Conservation (phyloP, 768 basidiomycete genomes). For the Panaeolus papilionaceus region DNA sequence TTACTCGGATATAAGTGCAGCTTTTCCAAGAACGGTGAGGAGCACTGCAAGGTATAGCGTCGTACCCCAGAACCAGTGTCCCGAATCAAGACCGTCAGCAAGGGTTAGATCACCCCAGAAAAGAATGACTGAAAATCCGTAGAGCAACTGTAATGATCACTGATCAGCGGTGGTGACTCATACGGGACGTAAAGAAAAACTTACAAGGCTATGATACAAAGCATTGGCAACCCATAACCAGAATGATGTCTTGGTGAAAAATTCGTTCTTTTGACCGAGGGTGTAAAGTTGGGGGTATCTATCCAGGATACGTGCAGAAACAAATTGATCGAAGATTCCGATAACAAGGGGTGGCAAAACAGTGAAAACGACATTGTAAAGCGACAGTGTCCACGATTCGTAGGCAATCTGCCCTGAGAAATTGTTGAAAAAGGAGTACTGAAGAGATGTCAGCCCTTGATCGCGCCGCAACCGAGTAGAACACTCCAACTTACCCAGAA, state of each 20-base stretch:
- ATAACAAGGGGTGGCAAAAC: conserved; percentile 96
- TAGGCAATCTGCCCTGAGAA: conserved; percentile 99
- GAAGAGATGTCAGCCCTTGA: conserved; percentile 8
- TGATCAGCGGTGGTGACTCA: conserved; percentile 16
- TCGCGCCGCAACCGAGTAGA: conserved; percentile 5
- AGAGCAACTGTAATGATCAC: conserved; percentile 66
- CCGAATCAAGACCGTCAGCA: conserved; percentile 79
- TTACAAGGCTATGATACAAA: conserved; percentile 85
- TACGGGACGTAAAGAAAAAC: conserved; percentile 32
- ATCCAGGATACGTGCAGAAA: conserved; percentile 94
- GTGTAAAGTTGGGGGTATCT: conserved; percentile 96
- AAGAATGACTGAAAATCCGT: conserved; percentile 84
- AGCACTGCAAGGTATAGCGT: conserved; percentile 93
- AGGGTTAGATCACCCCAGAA: conserved; percentile 95
- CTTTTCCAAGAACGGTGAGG: conserved; percentile 95
- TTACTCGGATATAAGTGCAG: conserved; percentile 96
- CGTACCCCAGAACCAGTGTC: conserved; percentile 99
- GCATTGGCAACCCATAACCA: conserved; percentile 94
- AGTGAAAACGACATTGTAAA: conserved; percentile 97
- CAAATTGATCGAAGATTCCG: conserved; percentile 98
- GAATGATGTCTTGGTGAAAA: conserved; percentile 90
- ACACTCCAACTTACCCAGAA: conserved; percentile 77
- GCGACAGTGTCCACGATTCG: conserved; percentile 97
- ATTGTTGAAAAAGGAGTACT: conserved; percentile 99
- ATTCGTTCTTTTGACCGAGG: conserved; percentile 92